phyloP scores from a whole-genome alignment of 148 eudicot genomes.

The Nepenthes mirabilis region DNA sequence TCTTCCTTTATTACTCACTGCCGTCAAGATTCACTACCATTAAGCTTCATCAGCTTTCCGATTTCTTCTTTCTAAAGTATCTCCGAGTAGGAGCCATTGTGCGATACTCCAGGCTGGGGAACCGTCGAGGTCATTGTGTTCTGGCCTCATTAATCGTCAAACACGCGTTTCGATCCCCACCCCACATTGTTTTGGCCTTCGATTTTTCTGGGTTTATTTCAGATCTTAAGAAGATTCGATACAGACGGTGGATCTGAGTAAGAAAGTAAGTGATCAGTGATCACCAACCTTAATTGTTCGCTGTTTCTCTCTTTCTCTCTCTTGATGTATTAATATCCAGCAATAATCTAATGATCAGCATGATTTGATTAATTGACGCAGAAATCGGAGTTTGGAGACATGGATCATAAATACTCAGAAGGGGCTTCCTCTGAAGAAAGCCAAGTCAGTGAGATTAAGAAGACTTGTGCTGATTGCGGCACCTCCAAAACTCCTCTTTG shows the following conservation, averaged over 20 bases:
- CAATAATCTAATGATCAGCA: constrained; percentile 2
- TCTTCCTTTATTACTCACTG: no score
- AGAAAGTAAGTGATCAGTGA: constrained; percentile 63
- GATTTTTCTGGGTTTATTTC: constrained; percentile 21
- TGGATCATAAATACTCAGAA: constrained; percentile 33
- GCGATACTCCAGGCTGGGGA: neutral
- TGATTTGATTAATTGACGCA: constrained; percentile 12
- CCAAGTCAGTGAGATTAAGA: constrained; percentile 27
- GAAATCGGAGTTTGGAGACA: constrained; percentile 44
- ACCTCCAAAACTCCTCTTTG: constrained; percentile 95
- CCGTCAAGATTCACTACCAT: no score
- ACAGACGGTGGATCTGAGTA: constrained; percentile 56
- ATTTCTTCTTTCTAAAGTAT: no score
- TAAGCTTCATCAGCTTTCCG: no score
- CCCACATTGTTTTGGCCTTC: constrained; percentile 1
- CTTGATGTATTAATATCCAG: neutral
- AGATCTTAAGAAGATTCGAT: constrained; percentile 7
- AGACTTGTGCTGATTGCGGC: constrained; percentile 79
- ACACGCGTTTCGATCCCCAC: neutral
- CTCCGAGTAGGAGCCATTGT: neutral
- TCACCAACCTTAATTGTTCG: constrained; percentile 7
- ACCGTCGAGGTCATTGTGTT: neutral
- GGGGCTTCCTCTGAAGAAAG: constrained; percentile 30
- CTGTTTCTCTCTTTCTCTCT: neutral
- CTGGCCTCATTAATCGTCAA: neutral